Percentiles rank a stretch among this genome's conserved stretches.
These are phyloP conservation scores for Penicillium psychrofluorescens DNA, from an alignment of 495 filamentous ascomycete genomes.

Conservation along the genomic window DNA sequence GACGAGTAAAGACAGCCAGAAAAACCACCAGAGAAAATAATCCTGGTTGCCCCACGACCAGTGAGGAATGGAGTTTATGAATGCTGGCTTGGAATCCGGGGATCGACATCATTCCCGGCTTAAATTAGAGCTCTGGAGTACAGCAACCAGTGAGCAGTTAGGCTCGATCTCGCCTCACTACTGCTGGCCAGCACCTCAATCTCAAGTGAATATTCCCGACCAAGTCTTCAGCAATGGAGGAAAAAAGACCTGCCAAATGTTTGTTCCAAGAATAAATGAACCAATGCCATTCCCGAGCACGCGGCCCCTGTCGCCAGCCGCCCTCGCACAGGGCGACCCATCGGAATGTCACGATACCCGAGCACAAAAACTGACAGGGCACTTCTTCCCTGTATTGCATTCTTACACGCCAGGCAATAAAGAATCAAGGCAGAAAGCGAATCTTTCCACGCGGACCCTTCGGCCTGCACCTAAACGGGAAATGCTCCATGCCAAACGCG, in stretches of 20 bases:
- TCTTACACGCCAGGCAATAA: not conserved
- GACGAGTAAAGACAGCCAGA: too few species aligned
- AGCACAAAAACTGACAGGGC: not conserved
- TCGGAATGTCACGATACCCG: conserved; percentile 9
- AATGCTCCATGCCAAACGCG: not conserved
- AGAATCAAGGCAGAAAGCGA: not conserved
- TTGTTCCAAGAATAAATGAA: not conserved
- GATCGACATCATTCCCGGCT: conserved; percentile 5
- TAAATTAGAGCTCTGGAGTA: too few species aligned
- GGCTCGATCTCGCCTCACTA: too few species aligned
- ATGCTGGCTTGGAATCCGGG: conserved; percentile 14
- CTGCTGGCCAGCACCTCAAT: too few species aligned
- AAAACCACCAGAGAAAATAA: conserved; percentile 6
- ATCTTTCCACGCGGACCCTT: not conserved
- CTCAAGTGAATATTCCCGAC: too few species aligned
- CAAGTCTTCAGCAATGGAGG: too few species aligned
- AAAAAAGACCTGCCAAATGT: not conserved
- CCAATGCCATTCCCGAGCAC: conserved; percentile 20
- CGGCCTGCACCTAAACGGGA: not conserved
- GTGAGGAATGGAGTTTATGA: conserved; percentile 19
- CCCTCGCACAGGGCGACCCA: not conserved
- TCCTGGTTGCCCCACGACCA: conserved; percentile 11
- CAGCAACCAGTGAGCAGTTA: too few species aligned
- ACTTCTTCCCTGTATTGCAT: too few species aligned
- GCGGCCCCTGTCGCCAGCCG: conserved; percentile 12